phyloP scores from a whole-genome alignment of 768 basidiomycete species.

The Pisolithus tinctorius region DNA sequence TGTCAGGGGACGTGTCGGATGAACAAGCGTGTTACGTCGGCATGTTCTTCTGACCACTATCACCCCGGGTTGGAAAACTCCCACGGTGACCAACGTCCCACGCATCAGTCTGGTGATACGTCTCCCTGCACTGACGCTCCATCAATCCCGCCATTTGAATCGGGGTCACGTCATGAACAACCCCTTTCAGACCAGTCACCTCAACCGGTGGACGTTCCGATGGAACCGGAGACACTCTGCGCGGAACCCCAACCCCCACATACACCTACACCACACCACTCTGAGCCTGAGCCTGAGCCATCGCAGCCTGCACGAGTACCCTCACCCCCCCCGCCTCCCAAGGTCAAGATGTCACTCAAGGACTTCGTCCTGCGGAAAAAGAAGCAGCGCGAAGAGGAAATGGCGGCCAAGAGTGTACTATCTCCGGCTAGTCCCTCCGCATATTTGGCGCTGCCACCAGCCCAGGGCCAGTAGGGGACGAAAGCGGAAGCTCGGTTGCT shows the following conservation, averaged over 20 bases:
- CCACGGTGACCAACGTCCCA: neutral
- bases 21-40: neutral
- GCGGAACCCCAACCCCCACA: neutral
- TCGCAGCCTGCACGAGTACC: conserved; percentile 8
- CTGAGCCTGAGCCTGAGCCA: conserved; percentile 11
- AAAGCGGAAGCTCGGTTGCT: conserved; percentile 5
- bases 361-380: conserved; percentile 53
- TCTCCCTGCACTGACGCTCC: neutral
- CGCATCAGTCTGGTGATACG: neutral
- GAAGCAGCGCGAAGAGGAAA: conserved; percentile 43
- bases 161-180: too few relatives aligned
- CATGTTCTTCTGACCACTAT: too few relatives aligned
- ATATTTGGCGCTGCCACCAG: conserved; percentile 10
- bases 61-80: neutral
- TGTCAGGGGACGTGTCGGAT: conserved; percentile 1
- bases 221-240: neutral
- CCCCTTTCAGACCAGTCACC: neutral
- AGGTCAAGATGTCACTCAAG: conserved; percentile 50
- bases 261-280: conserved; percentile 2
- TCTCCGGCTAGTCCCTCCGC: conserved; percentile 17
- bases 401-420: conserved; percentile 21
- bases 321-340: conserved; percentile 35
- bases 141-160: neutral
- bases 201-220: neutral
- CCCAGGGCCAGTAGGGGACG: conserved; percentile 18